Evolutionary conservation across 2,329 filamentous ascomycete species (phyloP).

Genomic region (Dactylella cylindrospora): DNA sequence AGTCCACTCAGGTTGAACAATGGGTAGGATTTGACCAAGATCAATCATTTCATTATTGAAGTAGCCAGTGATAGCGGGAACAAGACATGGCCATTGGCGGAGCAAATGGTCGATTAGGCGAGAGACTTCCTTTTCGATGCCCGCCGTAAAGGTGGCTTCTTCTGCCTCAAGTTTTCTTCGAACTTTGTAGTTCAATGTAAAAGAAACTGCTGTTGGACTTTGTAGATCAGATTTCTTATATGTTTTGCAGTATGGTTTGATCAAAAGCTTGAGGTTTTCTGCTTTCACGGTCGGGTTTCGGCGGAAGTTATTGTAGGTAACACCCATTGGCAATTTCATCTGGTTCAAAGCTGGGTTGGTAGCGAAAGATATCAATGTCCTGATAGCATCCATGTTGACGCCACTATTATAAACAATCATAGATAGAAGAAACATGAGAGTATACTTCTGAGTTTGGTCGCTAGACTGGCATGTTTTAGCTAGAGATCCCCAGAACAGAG

Average conservation of each 20-base stretch:
- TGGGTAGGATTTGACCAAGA: constrained; percentile 51
- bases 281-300: constrained; percentile 50
- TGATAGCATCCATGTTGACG: constrained; percentile 54
- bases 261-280: constrained; percentile 50
- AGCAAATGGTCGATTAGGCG: constrained; percentile 54
- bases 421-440: constrained; percentile 56
- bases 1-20: constrained; percentile 56
- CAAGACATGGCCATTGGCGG: constrained; percentile 55
- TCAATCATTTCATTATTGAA: constrained; percentile 51
- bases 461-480: constrained; percentile 42
- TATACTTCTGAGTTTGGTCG: constrained; percentile 48
- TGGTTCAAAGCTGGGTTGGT: constrained; percentile 53
- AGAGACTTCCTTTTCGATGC: constrained; percentile 51
- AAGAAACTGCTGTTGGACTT: constrained; percentile 43
- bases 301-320: constrained; percentile 52
- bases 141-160: constrained; percentile 49
- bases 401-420: constrained; percentile 54
- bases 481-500: constrained; percentile 32
- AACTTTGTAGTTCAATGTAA: constrained; percentile 49
- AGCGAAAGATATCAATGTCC: constrained; percentile 56
- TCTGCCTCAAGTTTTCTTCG: constrained; percentile 50
- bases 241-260: constrained; percentile 50
- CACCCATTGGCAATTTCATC: constrained; percentile 52
- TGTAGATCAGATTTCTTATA: constrained; percentile 49
- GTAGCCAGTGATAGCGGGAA: constrained; percentile 51